Percentiles rank a stretch among this genome's conserved stretches.
Evolutionary conservation across 2,329 filamentous ascomycete species (phyloP).

Genomic region (Bipolaris sorokiniana): DNA sequence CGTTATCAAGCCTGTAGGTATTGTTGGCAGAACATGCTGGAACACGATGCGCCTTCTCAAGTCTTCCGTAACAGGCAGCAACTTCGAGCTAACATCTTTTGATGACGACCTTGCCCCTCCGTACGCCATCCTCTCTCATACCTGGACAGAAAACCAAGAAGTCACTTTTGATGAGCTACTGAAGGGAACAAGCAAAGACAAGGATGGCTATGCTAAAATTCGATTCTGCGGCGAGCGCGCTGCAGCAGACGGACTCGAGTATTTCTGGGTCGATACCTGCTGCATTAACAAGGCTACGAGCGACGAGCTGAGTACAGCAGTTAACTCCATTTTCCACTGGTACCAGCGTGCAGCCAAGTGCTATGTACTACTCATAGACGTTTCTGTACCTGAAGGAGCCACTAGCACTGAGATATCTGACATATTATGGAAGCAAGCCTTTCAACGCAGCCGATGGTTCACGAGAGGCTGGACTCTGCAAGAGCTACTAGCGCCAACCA

Average conservation of each 20-base stretch:
- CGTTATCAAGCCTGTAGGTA: conserved; percentile 8
- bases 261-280: neutral
- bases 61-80: conserved; percentile 14
- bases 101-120: conserved; percentile 17
- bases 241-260: conserved; percentile 14
- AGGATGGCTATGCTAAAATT: conserved; percentile 22
- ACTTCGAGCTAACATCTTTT: conserved; percentile 24
- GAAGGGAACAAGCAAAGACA: conserved; percentile 16
- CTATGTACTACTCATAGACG: conserved; percentile 23
- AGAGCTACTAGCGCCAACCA: conserved; percentile 21
- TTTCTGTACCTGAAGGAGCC: conserved; percentile 11
- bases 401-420: conserved; percentile 11
- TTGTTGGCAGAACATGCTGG: conserved; percentile 7
- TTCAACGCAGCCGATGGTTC: conserved; percentile 15
- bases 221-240: conserved; percentile 17
- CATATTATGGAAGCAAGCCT: conserved; percentile 16
- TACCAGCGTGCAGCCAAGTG: conserved; percentile 13
- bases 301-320: conserved; percentile 12
- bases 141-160: conserved; percentile 24
- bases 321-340: conserved; percentile 11
- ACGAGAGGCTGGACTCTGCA: conserved; percentile 8
- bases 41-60: conserved; percentile 27
- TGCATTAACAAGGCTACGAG: neutral
- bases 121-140: conserved; percentile 32
- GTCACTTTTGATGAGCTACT: conserved; percentile 26